Percentiles rank a stretch among this genome's conserved stretches.
phyloP scores from a whole-genome alignment of 352 stramenopile genomes.

The Pythium brachiatum region DNA sequence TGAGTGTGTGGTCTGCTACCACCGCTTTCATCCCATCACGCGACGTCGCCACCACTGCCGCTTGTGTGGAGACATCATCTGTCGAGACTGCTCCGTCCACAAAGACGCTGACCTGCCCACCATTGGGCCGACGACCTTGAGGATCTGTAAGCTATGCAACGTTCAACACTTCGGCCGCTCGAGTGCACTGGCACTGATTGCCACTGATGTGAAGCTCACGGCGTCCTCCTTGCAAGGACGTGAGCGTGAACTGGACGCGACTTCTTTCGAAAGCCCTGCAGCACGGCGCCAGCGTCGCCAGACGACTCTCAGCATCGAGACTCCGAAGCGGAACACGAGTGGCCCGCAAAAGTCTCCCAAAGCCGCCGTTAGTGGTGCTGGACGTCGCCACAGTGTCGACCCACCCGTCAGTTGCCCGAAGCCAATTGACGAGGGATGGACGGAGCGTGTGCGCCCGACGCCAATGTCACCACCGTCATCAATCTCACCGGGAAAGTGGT shows the following conservation, averaged over 20 bases:
- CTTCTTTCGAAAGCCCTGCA: conserved; percentile 14
- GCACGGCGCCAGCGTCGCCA: neutral
- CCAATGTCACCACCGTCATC: conserved; percentile 1
- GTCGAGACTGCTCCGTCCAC: conserved; percentile 64
- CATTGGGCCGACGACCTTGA: conserved; percentile 58
- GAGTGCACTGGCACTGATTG: conserved; percentile 25
- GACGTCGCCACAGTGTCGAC: conserved; percentile 14
- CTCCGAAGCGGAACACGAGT: conserved; percentile 2
- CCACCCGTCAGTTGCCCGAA: conserved; percentile 27
- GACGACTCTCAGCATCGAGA: conserved; percentile 12
- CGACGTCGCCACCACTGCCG: conserved; percentile 74
- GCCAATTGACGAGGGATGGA: conserved; percentile 3
- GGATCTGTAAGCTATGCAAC: conserved; percentile 66
- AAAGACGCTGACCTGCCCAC: conserved; percentile 69
- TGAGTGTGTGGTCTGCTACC: conserved; percentile 63
- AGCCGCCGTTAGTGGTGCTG: neutral
- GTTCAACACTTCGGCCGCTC: conserved; percentile 25
- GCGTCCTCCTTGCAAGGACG: conserved; percentile 3
- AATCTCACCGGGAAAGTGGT: conserved; percentile 14
- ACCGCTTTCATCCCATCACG: conserved; percentile 64
- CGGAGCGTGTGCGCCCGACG: neutral
- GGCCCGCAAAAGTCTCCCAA: conserved; percentile 1
- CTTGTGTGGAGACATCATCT: conserved; percentile 75
- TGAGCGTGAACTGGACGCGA: conserved; percentile 16
- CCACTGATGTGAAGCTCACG: conserved; percentile 15